A percentile compares a stretch with the other conserved stretches of the same genome.
phyloP scores from a whole-genome alignment of 192 early-diverging fungal genomes.

The Coemansia sp. region DNA sequence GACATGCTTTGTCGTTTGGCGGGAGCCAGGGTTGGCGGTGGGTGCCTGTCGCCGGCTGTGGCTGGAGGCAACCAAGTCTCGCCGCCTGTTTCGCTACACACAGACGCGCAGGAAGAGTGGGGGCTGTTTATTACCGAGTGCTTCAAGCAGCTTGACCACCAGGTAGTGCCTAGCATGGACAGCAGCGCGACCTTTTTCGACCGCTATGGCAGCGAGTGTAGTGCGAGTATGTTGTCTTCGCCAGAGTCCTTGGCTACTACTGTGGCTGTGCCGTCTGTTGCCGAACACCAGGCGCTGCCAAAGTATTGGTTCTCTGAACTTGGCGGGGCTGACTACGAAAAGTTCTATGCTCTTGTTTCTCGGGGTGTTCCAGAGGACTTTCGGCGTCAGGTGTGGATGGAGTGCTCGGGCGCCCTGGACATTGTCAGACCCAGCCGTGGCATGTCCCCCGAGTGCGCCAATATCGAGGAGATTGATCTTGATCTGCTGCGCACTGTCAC shows the following conservation, averaged over 20 bases:
- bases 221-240: slow-evolving; percentile 4
- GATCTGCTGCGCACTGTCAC: slow-evolving; percentile 37
- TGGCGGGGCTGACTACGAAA: slow-evolving; percentile 1
- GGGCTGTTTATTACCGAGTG: slow-evolving; percentile 31
- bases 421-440: not conserved
- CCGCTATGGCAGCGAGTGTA: not conserved
- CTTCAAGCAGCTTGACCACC: slow-evolving; percentile 17
- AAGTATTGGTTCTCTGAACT: slow-evolving; percentile 25
- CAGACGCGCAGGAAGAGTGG: slow-evolving; percentile 33
- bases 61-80: slow-evolving; percentile 7
- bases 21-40: slow-evolving; percentile 13
- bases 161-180: slow-evolving; percentile 19
- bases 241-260: slow-evolving; percentile 11
- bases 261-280: slow-evolving; percentile 13
- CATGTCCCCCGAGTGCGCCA: not conserved
- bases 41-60: not conserved
- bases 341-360: slow-evolving; percentile 26
- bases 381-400: slow-evolving; percentile 51
- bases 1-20: slow-evolving; percentile 52
- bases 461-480: slow-evolving; percentile 48
- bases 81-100: slow-evolving; percentile 18
- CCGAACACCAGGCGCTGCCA: slow-evolving; percentile 17
- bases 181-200: slow-evolving; percentile 11
- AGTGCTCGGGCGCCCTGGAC: slow-evolving; percentile 40
- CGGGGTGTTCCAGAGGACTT: slow-evolving; percentile 34